These are phyloP conservation scores for Emericellopsis terricola DNA, from an alignment of 495 filamentous ascomycete genomes.

Conservation along the genomic window DNA sequence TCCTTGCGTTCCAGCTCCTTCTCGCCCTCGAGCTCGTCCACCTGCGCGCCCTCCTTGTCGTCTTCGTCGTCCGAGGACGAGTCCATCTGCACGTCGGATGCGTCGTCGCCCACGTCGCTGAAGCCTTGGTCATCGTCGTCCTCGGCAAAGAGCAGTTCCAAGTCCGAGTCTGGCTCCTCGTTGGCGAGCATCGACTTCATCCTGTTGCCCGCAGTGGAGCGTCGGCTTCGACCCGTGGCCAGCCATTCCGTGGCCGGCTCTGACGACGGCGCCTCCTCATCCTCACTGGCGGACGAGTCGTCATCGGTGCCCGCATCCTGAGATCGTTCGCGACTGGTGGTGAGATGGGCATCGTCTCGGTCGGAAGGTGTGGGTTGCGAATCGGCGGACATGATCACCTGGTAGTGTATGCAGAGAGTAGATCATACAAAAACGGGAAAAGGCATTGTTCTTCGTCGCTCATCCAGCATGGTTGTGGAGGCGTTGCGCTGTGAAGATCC, in stretches of 20 bases:
- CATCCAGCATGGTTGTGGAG: too few relatives aligned
- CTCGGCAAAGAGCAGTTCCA: conserved; percentile 68
- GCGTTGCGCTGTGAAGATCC: too few relatives aligned
- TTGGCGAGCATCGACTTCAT: conserved; percentile 64
- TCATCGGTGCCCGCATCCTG: conserved; percentile 12
- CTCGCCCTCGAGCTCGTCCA: conserved; percentile 50
- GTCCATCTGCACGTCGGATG: conserved; percentile 62
- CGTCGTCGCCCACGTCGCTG: conserved; percentile 48
- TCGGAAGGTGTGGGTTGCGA: conserved; percentile 10
- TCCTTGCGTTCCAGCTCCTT: conserved; percentile 45
- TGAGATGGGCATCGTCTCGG: conserved; percentile 9
- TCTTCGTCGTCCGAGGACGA: conserved; percentile 72
- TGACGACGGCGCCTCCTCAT: conserved; percentile 3
- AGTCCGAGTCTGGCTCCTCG: conserved; percentile 57
- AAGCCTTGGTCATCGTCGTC: conserved; percentile 77
- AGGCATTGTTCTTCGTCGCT: too few relatives aligned
- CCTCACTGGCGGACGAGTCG: conserved; percentile 3
- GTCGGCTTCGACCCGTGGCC: conserved; percentile 56
- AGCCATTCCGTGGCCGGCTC: conserved; percentile 39
- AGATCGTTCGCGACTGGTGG: conserved; percentile 9
- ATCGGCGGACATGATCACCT: conserved; percentile 9
- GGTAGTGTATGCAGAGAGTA: not conserved
- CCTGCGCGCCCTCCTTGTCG: conserved; percentile 49
- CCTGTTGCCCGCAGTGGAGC: conserved; percentile 72
- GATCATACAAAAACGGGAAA: not conserved